These are phyloP conservation scores for Psilocybe sp. DNA, from an alignment of 768 basidiomycete species.

Conservation along the genomic window DNA sequence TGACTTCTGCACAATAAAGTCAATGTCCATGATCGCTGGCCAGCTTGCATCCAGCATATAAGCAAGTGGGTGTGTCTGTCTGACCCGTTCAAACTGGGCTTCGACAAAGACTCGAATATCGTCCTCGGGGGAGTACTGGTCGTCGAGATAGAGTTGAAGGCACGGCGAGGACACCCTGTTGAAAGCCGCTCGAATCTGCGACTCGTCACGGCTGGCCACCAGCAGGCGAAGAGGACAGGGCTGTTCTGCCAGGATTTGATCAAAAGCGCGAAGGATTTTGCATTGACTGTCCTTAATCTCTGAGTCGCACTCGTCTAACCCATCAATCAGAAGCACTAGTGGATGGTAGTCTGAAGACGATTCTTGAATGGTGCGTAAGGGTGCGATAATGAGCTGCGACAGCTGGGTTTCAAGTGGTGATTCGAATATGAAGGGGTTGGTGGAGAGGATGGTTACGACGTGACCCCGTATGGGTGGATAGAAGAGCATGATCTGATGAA, in stretches of 20 bases:
- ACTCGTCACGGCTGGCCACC: not conserved
- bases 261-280: not conserved
- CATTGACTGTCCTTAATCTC: too few relatives aligned
- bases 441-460: too few relatives aligned
- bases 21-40: not conserved
- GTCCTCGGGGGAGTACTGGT: not conserved
- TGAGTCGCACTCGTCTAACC: conserved; percentile 1
- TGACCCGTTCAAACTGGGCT: not conserved
- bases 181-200: not conserved
- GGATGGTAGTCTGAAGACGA: not conserved
- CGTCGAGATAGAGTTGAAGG: not conserved
- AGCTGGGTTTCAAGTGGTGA: not conserved
- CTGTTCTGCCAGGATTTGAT: not conserved
- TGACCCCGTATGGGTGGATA: too few relatives aligned
- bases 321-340: not conserved
- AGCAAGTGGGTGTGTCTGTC: not conserved
- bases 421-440: too few relatives aligned
- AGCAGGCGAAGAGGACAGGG: not conserved
- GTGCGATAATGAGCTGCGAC: not conserved
- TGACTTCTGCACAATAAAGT: not conserved
- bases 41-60: not conserved
- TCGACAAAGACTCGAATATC: not conserved
- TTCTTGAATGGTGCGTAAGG: not conserved
- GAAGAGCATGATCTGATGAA: too few relatives aligned
- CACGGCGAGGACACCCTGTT: not conserved